Evolutionary conservation across 2,329 filamentous ascomycete species (phyloP), one percentile per base, ranked within the genome.

Genomic region (Colletotrichum camelliae): DNA sequence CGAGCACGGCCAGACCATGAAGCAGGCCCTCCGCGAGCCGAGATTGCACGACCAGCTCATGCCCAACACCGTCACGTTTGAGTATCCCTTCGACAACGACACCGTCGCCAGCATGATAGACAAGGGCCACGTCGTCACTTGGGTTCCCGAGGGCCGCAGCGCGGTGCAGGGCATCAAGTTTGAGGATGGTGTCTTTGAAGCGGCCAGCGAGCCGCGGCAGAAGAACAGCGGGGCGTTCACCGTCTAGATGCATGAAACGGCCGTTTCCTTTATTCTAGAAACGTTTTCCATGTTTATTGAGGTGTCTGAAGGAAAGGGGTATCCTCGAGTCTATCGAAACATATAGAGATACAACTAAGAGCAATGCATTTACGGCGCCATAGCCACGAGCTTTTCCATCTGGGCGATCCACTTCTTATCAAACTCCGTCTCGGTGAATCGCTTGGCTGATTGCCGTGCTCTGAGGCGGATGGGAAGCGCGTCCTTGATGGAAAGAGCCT

Each of bases 361-460:
- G 43, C 58, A 55, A 65, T 55, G 73, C 43, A 66, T 37, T 74
- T 67, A 76, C 1, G 15, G 37, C 39, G 66, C 82, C 79, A 88
- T 81, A 7, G 82, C 84, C 27, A 98, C 91, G 75, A 98, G 87
- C 80, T 89, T 91, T 81, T 94, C 92, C 88, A 97, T 91, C 83
- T 97, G 91, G 35, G 84, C 84, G 58, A 95, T 85, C 96, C 97
- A 99, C 79, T 92, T 93, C 79, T 89, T 89, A 2, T 91, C 93
- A 86, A 99, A 99, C 75, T 94, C 94, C 80, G 94, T 93, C 81
- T 98, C 96, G 0, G 95, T 96, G 82, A 99, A 99, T 62, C 97
- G 88, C 84, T 91, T 91, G 1, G 96, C 94, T 7, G 95, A 98
- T 79, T 90, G 87, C 48, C 96, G 90, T 1, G 97, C 96, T 73